Conservation (phyloP, 768 basidiomycete genomes). For the Psilocybe tampanensis region DNA sequence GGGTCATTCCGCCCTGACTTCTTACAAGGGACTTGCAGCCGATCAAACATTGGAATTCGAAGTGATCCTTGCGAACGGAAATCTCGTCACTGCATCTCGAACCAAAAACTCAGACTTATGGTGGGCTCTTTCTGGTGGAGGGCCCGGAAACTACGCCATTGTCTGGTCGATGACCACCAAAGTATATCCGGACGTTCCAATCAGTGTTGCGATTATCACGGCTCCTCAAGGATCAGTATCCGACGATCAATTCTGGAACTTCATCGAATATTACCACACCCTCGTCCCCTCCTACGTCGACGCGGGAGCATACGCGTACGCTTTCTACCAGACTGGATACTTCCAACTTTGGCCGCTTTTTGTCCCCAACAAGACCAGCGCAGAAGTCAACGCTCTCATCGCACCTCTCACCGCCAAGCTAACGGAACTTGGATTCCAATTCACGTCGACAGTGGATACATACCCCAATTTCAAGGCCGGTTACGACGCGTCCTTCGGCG, state of each 20-base stretch:
- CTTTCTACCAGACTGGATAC: neutral
- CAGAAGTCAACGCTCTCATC: neutral
- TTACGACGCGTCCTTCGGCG: constrained; percentile 1
- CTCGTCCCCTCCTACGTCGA: neutral
- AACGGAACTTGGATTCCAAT: neutral
- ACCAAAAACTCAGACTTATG: constrained; percentile 44
- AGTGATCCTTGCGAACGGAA: constrained; percentile 40
- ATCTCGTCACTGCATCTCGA: constrained; percentile 35
- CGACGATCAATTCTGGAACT: neutral
- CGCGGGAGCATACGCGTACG: neutral
- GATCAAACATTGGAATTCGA: constrained; percentile 45
- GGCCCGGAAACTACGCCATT: constrained; percentile 26
- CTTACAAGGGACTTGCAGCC: constrained; percentile 27
- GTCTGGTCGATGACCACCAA: constrained; percentile 27
- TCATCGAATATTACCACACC: neutral
- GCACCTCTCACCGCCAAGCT: neutral
- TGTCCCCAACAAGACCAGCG: neutral
- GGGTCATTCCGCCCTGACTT: neutral
- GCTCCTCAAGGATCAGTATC: neutral
- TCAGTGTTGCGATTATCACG: neutral
- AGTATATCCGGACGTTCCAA: neutral
- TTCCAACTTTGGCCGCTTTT: neutral
- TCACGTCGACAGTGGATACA: neutral
- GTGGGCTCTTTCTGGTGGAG: constrained; percentile 47
- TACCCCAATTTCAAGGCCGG: neutral